These are phyloP conservation scores for Tubosaeta brunneosetosa DNA, from an alignment of 768 basidiomycete genomes.

Conservation along the genomic window DNA sequence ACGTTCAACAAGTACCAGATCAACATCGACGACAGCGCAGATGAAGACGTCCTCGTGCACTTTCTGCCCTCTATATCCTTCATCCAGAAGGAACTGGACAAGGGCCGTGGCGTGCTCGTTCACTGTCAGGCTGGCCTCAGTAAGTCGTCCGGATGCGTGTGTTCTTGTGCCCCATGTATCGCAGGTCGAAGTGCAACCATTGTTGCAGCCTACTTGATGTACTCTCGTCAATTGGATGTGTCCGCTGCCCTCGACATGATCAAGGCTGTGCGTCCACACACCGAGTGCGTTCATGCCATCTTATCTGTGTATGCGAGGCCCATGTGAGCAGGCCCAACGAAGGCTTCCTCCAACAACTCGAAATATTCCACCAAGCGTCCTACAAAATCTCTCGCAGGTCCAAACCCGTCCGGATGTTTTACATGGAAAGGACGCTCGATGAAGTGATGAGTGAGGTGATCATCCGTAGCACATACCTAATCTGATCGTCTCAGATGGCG, in stretches of 20 bases:
- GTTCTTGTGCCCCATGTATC: neutral
- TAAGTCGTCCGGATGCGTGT: constrained; percentile 35
- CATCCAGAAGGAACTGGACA: constrained; percentile 74
- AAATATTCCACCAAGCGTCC: constrained; percentile 69
- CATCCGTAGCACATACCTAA: neutral
- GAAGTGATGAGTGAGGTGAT: constrained; percentile 69
- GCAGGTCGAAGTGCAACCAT: constrained; percentile 81
- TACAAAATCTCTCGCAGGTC: constrained; percentile 64
- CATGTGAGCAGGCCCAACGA: constrained; percentile 66
- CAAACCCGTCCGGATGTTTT: constrained; percentile 74
- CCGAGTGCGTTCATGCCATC: constrained; percentile 52
- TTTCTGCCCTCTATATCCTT: constrained; percentile 77
- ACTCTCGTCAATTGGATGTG: constrained; percentile 52
- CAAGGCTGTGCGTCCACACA: constrained; percentile 55
- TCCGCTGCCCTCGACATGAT: constrained; percentile 67
- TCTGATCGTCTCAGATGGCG: constrained; percentile 52
- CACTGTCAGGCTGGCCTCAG: constrained; percentile 91
- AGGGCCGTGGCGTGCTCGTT: constrained; percentile 73
- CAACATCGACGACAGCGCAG: constrained; percentile 68
- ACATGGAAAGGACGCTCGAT: constrained; percentile 68
- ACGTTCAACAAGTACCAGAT: constrained; percentile 79
- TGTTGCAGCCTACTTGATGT: constrained; percentile 87
- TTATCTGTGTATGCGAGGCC: constrained; percentile 1
- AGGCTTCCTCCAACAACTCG: constrained; percentile 76
- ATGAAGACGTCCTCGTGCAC: constrained; percentile 75